Evolutionary conservation across 129 eudicot genomes (phyloP).

Genomic region (Lonicera japonica): DNA sequence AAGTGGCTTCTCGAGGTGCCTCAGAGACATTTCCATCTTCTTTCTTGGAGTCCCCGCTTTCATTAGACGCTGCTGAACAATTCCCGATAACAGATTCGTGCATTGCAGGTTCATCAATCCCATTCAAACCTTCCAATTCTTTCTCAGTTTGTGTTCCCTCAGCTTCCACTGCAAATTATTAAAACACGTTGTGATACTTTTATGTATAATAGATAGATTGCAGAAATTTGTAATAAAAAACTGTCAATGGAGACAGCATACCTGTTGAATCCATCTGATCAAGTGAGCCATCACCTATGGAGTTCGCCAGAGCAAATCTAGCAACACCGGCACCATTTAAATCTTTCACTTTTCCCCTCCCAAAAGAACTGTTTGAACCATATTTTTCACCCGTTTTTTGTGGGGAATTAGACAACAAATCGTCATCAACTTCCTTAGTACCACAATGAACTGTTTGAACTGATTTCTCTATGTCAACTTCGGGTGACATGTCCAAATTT

Average conservation of each 20-base stretch:
- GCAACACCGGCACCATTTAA: constrained; percentile 6
- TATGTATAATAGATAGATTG: neutral
- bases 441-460: constrained; percentile 2
- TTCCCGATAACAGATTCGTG: constrained; percentile 12
- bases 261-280: constrained; percentile 17
- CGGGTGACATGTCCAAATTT: neutral
- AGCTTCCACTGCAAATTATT: constrained; percentile 20
- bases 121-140: constrained; percentile 10
- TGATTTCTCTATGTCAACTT: constrained; percentile 10
- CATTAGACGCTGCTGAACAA: constrained; percentile 11
- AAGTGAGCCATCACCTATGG: constrained; percentile 9
- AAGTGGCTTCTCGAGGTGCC: constrained; percentile 7
- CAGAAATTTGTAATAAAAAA: neutral
- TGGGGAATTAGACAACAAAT: neutral
- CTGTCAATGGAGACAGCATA: constrained; percentile 8
- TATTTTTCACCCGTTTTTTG: neutral
- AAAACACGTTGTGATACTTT: neutral
- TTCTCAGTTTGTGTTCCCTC: constrained; percentile 20
- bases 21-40: neutral
- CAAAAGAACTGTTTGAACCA: neutral
- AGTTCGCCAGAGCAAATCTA: neutral
- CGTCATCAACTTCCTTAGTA: neutral
- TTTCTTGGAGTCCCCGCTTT: neutral
- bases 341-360: neutral
- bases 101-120: constrained; percentile 1